A percentile compares a stretch with the other conserved stretches of the same genome.
Evolutionary conservation across 306 rosid genomes (phyloP).

Genomic region (Prunus mongolica): DNA sequence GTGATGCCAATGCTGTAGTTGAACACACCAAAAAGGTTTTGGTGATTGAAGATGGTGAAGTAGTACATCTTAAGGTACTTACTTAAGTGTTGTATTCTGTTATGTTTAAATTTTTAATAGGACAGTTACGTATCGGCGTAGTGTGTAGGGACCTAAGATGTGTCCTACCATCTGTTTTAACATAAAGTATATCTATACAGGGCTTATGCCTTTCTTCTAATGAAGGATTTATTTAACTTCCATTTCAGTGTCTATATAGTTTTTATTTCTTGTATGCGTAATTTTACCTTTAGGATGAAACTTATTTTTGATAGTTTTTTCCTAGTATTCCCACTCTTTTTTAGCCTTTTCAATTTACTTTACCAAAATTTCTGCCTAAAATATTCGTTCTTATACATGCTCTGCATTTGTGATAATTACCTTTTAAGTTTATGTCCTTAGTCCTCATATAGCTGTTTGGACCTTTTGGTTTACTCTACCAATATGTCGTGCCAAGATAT

Average conservation of each 20-base stretch:
- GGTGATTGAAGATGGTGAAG: constrained; percentile 96
- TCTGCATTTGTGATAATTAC: too few relatives aligned
- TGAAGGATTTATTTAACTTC: neutral
- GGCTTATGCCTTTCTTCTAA: too few relatives aligned
- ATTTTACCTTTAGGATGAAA: neutral
- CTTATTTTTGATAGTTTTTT: too few relatives aligned
- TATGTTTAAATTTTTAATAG: neutral
- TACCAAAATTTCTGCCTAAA: too few relatives aligned
- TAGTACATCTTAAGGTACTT: constrained; percentile 89
- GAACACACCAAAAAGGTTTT: constrained; percentile 93
- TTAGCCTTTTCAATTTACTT: too few relatives aligned
- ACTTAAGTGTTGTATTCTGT: neutral
- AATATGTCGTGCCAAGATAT: neutral
- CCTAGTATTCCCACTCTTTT: too few relatives aligned
- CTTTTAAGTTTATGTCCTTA: too few relatives aligned
- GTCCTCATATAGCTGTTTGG: too few relatives aligned
- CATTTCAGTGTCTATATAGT: neutral
- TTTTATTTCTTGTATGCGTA: neutral
- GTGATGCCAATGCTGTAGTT: constrained; percentile 93
- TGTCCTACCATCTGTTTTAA: too few relatives aligned
- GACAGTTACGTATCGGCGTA: neutral
- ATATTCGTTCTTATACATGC: too few relatives aligned
- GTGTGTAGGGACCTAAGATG: neutral
- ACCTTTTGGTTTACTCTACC: neutral
- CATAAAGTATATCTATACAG: too few relatives aligned